Evolutionary conservation across 768 basidiomycete species (phyloP).

Genomic region (Lentinula sp.): DNA sequence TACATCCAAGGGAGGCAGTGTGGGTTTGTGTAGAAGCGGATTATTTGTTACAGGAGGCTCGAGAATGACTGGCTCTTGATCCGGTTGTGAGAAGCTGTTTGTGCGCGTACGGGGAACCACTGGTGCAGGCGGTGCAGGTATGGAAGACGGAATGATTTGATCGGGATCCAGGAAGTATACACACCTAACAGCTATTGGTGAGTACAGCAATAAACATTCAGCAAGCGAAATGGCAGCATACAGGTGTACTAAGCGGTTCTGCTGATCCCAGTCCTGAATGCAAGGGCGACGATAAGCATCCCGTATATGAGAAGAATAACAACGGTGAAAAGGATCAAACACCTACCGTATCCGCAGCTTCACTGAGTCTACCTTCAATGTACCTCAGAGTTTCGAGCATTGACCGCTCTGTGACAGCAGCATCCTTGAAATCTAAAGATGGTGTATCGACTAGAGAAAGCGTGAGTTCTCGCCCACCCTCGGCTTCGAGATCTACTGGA

Average conservation of each 20-base stretch:
- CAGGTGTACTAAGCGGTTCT: conserved; percentile 80
- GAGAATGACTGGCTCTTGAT: conserved; percentile 71
- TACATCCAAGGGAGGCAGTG: conserved; percentile 67
- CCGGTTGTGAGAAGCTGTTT: conserved; percentile 66
- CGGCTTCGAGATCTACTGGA: conserved; percentile 59
- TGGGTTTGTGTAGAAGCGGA: conserved; percentile 60
- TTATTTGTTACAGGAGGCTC: conserved; percentile 75
- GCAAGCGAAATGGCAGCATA: conserved; percentile 25
- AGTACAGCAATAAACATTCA: neutral
- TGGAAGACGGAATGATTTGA: conserved; percentile 65
- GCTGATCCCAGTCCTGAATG: conserved; percentile 57
- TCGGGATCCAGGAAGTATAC: conserved; percentile 88
- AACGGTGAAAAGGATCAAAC: conserved; percentile 16
- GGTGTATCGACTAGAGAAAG: conserved; percentile 81
- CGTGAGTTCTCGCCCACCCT: conserved; percentile 41
- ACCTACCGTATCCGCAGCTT: conserved; percentile 75
- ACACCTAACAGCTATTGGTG: conserved; percentile 40
- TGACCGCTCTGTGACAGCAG: conserved; percentile 53
- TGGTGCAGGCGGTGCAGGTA: conserved; percentile 57
- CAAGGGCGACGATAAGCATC: conserved; percentile 12
- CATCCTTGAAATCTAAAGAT: conserved; percentile 69
- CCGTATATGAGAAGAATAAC: conserved; percentile 12
- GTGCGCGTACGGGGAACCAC: conserved; percentile 62
- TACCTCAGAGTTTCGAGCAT: conserved; percentile 64
- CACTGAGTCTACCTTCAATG: conserved; percentile 67